Evolutionary conservation across 2,329 filamentous ascomycete species (phyloP), one percentile per base, ranked within the genome.

Genomic region (Alternaria tenuissima): DNA sequence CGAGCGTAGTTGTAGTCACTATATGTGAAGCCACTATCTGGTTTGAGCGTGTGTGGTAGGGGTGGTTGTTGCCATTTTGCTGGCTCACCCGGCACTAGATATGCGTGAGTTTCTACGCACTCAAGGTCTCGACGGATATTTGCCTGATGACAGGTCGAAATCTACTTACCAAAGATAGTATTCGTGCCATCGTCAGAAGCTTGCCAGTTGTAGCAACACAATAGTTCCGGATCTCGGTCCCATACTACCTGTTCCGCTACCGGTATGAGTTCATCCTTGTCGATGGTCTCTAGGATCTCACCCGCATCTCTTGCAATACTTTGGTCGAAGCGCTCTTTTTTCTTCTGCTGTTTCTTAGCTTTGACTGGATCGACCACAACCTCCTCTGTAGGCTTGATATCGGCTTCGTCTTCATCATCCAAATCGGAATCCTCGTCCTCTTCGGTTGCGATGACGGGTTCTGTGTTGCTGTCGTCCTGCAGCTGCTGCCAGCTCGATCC

Each of bases 171-270:
- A 41, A 70, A 74, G 5, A 76, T 72, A 0, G 66, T 71, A 43
- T 75, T 75, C 18, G 61, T 67, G 5, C 65, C 63, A 14, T 71
- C 64, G 2, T 47, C 52, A 3, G 61, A 57, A n/a, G 62, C 61
- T 32, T 65, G 61, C 73, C 71, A 76, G 49, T 75, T 76, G 64
- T 75, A 76, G 20, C 55, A 67, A 36, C 71, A 75, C 5, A 76
- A 38, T 5, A 75, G 39, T n/a, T 75, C 70, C 6, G 69, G 66
- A 3, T 72, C 68, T 34, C 57, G 26, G 7, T 73, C 64, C 71
- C 72, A 75, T n/a, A 57, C 61, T 8, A 74, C 64, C 4, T 55
- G 51, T 30, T 53, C 41, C 8, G 54, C 12, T 8, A 62, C 51
- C 12, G 69, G 66, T 8, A 18, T 41, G 26, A 73, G 54, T 2